phyloP scores from a whole-genome alignment of 192 early-diverging fungal species.

The Mortierella claussenii region DNA sequence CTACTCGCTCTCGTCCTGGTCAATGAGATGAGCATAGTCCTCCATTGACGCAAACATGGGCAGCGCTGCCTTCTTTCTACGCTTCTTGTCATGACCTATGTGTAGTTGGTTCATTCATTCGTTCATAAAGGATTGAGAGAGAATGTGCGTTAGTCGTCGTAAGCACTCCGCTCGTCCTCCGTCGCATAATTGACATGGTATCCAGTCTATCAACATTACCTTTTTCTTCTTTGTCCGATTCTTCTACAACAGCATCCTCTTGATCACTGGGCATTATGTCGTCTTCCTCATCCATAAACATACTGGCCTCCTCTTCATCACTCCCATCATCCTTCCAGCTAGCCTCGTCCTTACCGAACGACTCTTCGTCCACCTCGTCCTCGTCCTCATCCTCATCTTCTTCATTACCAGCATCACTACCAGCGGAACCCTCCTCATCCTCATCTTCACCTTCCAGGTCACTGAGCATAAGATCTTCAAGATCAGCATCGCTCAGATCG shows the following conservation, averaged over 20 bases:
- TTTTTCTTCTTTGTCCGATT: conserved; percentile 60
- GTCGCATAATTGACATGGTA: no score
- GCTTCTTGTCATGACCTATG: conserved; percentile 61
- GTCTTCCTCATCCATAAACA: conserved; percentile 74
- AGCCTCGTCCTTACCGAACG: conserved; percentile 66
- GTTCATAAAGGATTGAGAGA: no score
- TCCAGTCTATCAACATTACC: conserved; percentile 23
- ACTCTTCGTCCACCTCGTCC: conserved; percentile 60
- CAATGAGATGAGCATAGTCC: conserved; percentile 68
- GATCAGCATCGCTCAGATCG: conserved; percentile 55
- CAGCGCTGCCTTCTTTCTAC: conserved; percentile 62
- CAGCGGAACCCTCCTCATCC: conserved; percentile 57
- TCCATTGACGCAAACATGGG: conserved; percentile 80
- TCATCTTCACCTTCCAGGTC: conserved; percentile 59
- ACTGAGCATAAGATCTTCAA: conserved; percentile 57
- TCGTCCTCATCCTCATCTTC: no score
- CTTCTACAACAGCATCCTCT: conserved; percentile 60
- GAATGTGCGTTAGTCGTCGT: no score
- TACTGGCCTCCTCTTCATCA: conserved; percentile 61
- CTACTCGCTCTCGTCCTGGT: conserved; percentile 50
- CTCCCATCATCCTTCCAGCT: conserved; percentile 58
- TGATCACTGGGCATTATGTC: conserved; percentile 62
- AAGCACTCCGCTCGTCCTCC: no score
- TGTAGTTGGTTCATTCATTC: no score
- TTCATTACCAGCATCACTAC: conserved; percentile 58